These are phyloP conservation scores for Agaricus subrufescens DNA, from an alignment of 768 basidiomycete genomes.

Conservation along the genomic window DNA sequence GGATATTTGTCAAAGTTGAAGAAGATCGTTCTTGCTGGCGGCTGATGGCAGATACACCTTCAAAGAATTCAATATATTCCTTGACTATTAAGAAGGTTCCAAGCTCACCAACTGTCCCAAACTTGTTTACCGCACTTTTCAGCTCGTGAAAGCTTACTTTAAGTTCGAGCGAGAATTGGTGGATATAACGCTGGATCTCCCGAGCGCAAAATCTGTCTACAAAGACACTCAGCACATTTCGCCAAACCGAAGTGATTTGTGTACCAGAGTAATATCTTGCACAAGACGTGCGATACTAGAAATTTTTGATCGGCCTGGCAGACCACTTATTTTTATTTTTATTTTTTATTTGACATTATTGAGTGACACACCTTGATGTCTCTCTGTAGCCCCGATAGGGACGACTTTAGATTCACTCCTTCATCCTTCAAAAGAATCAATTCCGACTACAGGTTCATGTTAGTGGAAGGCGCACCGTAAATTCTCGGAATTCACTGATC, in stretches of 20 bases:
- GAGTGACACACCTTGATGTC: neutral
- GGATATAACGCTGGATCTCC: constrained; percentile 3
- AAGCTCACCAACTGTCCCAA: neutral
- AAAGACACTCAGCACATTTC: too few species aligned
- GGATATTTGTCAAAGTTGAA: constrained; percentile 9
- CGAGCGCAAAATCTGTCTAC: neutral
- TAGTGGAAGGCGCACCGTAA: neutral
- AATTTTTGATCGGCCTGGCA: too few species aligned
- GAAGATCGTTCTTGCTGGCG: neutral
- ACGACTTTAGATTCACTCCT: neutral
- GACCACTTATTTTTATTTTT: too few species aligned
- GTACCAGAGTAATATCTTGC: neutral
- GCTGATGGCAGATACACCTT: neutral
- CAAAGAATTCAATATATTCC: neutral
- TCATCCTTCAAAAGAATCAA: neutral
- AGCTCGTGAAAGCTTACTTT: neutral
- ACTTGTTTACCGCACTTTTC: neutral
- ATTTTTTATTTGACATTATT: too few species aligned
- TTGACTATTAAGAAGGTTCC: neutral
- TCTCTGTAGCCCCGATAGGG: neutral
- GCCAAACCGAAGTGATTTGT: neutral
- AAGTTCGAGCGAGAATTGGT: constrained; percentile 2
- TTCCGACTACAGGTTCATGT: too few species aligned
- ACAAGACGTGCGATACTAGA: constrained; percentile 5
- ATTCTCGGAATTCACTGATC: constrained; percentile 1